Percentiles rank a stretch among this genome's conserved stretches.
phyloP scores from a whole-genome alignment of 805 yeast genomes.

The Pichia nanzhaoensis region DNA sequence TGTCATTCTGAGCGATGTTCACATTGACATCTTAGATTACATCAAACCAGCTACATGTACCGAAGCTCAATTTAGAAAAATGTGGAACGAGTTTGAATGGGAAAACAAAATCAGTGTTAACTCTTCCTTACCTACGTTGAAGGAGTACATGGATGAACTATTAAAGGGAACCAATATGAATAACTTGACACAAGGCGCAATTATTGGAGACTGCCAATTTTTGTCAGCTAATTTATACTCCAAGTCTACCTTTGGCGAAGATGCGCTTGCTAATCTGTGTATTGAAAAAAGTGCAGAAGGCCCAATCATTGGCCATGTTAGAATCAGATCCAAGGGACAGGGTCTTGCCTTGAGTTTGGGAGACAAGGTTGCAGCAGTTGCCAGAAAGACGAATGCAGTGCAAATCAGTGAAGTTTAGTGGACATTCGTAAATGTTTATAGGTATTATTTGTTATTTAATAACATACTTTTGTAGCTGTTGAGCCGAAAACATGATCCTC shows the following conservation, averaged over 20 bases:
- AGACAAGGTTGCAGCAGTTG: constrained; percentile 82
- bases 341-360: constrained; percentile 94
- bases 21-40: constrained; percentile 95
- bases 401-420: constrained; percentile 21
- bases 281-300: constrained; percentile 75
- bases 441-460: too few relatives aligned
- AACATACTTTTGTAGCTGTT: too few relatives aligned
- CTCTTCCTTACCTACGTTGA: constrained; percentile 57
- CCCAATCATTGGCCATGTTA: constrained; percentile 83
- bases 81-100: constrained; percentile 99
- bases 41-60: constrained; percentile 90
- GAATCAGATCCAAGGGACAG: constrained; percentile 96
- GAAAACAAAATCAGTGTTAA: constrained; percentile 93
- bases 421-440: not conserved
- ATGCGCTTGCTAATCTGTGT: constrained; percentile 91
- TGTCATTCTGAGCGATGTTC: constrained; percentile 90
- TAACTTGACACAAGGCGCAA: constrained; percentile 85
- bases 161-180: constrained; percentile 87
- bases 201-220: constrained; percentile 85
- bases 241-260: constrained; percentile 91
- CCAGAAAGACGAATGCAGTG: constrained; percentile 46
- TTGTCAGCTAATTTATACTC: constrained; percentile 92
- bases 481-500: too few relatives aligned
- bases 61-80: constrained; percentile 84
- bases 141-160: constrained; percentile 70